Base-by-base conservation (phyloP, 768 basidiomycete genomes). In the Lactarius hatsudake region DNA sequence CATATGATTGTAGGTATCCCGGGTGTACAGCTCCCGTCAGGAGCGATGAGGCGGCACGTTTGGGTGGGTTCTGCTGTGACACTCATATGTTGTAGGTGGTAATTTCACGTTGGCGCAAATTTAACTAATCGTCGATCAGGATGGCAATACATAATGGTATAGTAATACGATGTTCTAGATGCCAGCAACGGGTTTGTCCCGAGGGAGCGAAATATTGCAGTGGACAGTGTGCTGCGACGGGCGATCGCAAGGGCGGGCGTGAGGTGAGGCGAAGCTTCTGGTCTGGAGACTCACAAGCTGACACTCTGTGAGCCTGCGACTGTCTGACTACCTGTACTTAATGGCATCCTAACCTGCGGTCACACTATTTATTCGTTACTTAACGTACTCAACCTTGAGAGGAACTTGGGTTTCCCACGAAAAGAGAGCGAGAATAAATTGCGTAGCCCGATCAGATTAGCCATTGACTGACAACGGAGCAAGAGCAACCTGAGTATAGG, bases 31-130 rank as follows among this genome's bases (percentile, higher is more conserved):
- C 0, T 5, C 3, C 2, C 3, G 13, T 15, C 32, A 42, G 23
- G 26, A 53, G 51, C 7, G 26, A 26, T 20, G 26, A 15, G 15
- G 17, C 43, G 9, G 43, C 34, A 20, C 34, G 54, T 32, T 38
- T 61, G 43, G 43, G 43, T 23, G 65, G 65, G 15, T 66, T 62
- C 34, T 66, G 65, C 43, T 30, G 34, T 28, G 36, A 66, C 9
- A 2, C 8, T 1, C 60, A 66, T 9, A 62, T 30, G 55, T 18
- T 28, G 60, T 10, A 61, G 9, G 42, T 45, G n/a, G 28, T 12
- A 9, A 3, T 28, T 66, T 26, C 15, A 23, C 5, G 32, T 23
- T 6, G 6, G 12, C 26, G 51, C 45, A n/a, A 45, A n/a, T 45
- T 8, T 45, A 53, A 28, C 13, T 53, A 26, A 15, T 5, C 13